Percentiles rank a stretch among this genome's conserved stretches.
Conservation (phyloP, 768 basidiomycete genomes). For the Pholiota microspora region DNA sequence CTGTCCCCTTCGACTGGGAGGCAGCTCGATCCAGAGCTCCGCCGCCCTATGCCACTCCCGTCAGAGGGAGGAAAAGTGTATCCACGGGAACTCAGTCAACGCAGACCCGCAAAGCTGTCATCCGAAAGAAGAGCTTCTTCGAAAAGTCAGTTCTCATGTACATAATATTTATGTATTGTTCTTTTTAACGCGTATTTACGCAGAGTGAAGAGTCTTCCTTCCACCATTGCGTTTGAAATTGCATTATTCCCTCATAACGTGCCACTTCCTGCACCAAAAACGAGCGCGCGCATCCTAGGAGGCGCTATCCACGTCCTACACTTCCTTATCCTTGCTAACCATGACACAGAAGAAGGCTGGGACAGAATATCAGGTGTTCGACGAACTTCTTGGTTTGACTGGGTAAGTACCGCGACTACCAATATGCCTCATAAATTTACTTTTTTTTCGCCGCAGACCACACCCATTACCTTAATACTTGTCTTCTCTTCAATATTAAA, state of each 20-base stretch:
- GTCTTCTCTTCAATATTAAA: conserved; percentile 56
- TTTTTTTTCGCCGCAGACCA: conserved; percentile 45
- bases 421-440: conserved; percentile 10
- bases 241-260: conserved; percentile 80
- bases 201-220: conserved; percentile 67
- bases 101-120: conserved; percentile 44
- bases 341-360: conserved; percentile 72
- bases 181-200: conserved; percentile 5
- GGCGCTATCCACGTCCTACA: conserved; percentile 66
- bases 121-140: conserved; percentile 63
- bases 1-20: conserved; percentile 84
- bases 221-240: conserved; percentile 74
- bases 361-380: conserved; percentile 74
- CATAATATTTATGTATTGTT: not conserved
- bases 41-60: conserved; percentile 70
- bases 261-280: conserved; percentile 66
- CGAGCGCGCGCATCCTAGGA: conserved; percentile 65
- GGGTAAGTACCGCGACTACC: conserved; percentile 46
- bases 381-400: conserved; percentile 72
- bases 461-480: conserved; percentile 58
- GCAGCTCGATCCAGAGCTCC: conserved; percentile 70
- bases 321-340: conserved; percentile 57
- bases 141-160: conserved; percentile 45
- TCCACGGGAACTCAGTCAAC: conserved; percentile 30
- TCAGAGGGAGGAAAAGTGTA: conserved; percentile 43